phyloP scores from a whole-genome alignment of 208 protist genomes.

The Plasmodiophora brassicae region DNA sequence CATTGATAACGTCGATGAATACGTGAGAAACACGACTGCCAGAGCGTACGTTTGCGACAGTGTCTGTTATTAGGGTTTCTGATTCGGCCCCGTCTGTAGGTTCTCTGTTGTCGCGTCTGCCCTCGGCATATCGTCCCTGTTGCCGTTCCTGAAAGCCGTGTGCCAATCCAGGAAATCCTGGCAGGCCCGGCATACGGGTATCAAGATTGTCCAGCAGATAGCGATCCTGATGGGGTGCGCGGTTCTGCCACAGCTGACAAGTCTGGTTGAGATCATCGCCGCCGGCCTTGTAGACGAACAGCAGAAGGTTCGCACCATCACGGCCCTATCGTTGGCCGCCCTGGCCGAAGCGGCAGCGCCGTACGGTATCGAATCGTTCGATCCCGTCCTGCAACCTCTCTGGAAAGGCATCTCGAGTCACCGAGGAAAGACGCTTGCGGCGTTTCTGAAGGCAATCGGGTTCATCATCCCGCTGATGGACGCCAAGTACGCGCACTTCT shows the following conservation, averaged over 20 bases:
- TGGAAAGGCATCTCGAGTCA: conserved; percentile 84
- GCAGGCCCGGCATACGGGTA: conserved; percentile 89
- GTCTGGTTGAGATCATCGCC: conserved; percentile 87
- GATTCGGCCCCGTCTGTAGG: neutral
- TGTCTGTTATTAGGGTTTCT: no score
- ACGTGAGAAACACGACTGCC: conserved; percentile 94
- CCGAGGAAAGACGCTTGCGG: conserved; percentile 85
- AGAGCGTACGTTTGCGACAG: conserved; percentile 94
- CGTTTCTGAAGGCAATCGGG: conserved; percentile 96
- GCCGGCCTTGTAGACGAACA: conserved; percentile 86
- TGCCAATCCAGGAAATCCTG: conserved; percentile 89
- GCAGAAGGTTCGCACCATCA: conserved; percentile 86
- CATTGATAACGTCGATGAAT: conserved; percentile 93
- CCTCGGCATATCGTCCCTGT: conserved; percentile 84
- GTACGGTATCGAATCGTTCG: conserved; percentile 83
- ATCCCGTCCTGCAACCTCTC: conserved; percentile 85
- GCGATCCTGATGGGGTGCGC: conserved; percentile 91
- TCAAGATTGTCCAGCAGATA: conserved; percentile 94
- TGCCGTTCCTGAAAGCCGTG: conserved; percentile 93
- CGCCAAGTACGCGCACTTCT: conserved; percentile 84
- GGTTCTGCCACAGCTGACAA: conserved; percentile 85
- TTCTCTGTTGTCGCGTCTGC: conserved; percentile 57
- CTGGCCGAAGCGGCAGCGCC: conserved; percentile 91
- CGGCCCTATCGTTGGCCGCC: conserved; percentile 84
- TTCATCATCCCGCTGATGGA: conserved; percentile 98